These are phyloP conservation scores for Stipa capillata DNA, from an alignment of 176 grass and related monocot species.

Conservation along the genomic window DNA sequence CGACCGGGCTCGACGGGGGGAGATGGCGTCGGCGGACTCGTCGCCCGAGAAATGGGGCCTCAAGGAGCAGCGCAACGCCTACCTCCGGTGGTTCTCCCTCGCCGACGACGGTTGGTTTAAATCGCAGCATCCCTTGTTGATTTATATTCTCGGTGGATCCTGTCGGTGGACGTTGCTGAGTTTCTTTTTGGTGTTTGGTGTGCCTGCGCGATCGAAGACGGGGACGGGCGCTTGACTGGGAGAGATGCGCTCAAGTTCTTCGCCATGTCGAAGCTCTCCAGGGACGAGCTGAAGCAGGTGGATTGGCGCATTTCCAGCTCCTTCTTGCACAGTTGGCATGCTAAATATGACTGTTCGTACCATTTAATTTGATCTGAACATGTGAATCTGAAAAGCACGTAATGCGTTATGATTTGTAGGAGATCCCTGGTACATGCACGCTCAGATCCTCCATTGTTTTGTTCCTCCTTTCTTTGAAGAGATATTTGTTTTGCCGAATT, in stretches of 20 bases:
- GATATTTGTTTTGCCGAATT: neutral
- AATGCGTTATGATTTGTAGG: neutral
- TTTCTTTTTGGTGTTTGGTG: neutral
- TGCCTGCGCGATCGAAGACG: slow-evolving; percentile 39
- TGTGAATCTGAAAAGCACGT: neutral
- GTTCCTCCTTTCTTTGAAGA: neutral
- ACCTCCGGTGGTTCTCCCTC: slow-evolving; percentile 51
- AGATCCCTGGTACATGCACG: neutral
- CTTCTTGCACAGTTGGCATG: neutral
- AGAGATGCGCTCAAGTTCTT: slow-evolving; percentile 87
- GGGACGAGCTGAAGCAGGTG: slow-evolving; percentile 77
- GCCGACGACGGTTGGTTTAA: slow-evolving; percentile 44
- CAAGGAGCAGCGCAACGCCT: slow-evolving; percentile 46
- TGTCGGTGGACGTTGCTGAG: neutral
- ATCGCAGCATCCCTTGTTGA: too few relatives aligned
- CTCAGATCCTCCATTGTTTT: neutral
- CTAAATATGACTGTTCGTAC: too few relatives aligned
- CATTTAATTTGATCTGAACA: neutral
- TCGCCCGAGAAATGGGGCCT: slow-evolving; percentile 28
- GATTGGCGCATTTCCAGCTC: too few relatives aligned
- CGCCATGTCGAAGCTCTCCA: slow-evolving; percentile 80
- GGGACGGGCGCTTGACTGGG: slow-evolving; percentile 72
- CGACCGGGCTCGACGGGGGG: neutral
- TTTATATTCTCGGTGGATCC: too few relatives aligned
- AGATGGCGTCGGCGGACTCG: slow-evolving; percentile 34